phyloP scores from a whole-genome alignment of 75 land plant genomes.

The Larix kaempferi region DNA sequence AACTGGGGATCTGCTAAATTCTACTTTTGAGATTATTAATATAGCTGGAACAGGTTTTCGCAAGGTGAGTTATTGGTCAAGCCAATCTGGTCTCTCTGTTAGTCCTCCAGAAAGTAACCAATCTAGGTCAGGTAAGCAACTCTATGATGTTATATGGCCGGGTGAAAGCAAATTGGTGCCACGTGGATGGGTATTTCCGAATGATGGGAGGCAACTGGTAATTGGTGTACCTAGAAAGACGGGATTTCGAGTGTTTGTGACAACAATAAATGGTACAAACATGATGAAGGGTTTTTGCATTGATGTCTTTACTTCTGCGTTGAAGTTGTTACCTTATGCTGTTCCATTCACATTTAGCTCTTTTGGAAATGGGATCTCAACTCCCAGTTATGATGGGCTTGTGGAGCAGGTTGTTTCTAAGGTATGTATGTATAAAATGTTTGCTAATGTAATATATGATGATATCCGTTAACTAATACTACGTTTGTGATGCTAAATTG shows the following conservation, averaged over 20 bases:
- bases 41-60: constrained; percentile 13
- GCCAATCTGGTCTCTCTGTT: constrained; percentile 26
- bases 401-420: constrained; percentile 10
- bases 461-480: no score
- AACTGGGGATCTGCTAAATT: constrained; percentile 15
- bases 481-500: no score
- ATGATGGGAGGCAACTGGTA: constrained; percentile 7
- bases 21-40: constrained; percentile 51
- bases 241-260: constrained; percentile 52
- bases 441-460: neutral
- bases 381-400: constrained; percentile 49
- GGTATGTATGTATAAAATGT: constrained; percentile 7
- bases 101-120: constrained; percentile 29
- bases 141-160: constrained; percentile 48
- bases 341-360: constrained; percentile 37
- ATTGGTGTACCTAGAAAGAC: constrained; percentile 30
- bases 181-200: constrained; percentile 34
- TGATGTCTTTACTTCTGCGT: constrained; percentile 69
- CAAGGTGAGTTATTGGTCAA: constrained; percentile 57
- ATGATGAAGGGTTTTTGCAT: constrained; percentile 61
- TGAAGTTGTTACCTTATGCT: constrained; percentile 61
- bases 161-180: constrained; percentile 23
- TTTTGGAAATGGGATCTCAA: constrained; percentile 50
- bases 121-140: constrained; percentile 28
- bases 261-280: constrained; percentile 20